A percentile compares a stretch with the other conserved stretches of the same genome.
Conservation (phyloP, 768 basidiomycete species). For the Pisolithus albus region DNA sequence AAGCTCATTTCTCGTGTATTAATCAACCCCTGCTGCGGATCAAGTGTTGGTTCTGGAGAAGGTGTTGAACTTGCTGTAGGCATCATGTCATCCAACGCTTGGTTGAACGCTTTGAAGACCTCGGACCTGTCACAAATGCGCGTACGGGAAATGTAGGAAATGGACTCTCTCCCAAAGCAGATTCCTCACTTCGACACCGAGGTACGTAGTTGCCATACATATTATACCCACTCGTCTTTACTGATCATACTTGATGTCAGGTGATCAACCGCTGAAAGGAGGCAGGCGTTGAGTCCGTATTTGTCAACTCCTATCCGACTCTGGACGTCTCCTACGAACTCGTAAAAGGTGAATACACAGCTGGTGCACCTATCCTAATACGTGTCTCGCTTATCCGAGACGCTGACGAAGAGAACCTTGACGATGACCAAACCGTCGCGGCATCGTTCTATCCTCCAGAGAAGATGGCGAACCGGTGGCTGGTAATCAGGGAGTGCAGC, state of each 20-base stretch:
- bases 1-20: conserved; percentile 96
- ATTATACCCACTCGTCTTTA: background rate
- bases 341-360: conserved; percentile 80
- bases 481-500: conserved; percentile 81
- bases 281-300: conserved; percentile 79
- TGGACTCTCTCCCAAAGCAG: conserved; percentile 90
- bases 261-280: conserved; percentile 79
- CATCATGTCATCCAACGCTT: conserved; percentile 96
- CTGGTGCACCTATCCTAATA: conserved; percentile 75
- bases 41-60: conserved; percentile 85
- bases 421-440: conserved; percentile 67
- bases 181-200: conserved; percentile 96
- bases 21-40: conserved; percentile 80
- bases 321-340: conserved; percentile 85
- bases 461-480: conserved; percentile 96
- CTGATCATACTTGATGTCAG: conserved; percentile 28
- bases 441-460: conserved; percentile 66
- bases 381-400: conserved; percentile 78
- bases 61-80: conserved; percentile 90
- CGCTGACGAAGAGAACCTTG: conserved; percentile 65
- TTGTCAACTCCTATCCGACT: conserved; percentile 95
- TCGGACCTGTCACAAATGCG: conserved; percentile 99
- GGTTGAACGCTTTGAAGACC: conserved; percentile 87
- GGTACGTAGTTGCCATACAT: conserved; percentile 34
- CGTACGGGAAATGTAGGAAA: conserved; percentile 84